Percentiles rank a stretch among this genome's conserved stretches.
Evolutionary conservation across 2,329 filamentous ascomycete genomes (phyloP).

Genomic region (Phaeoacremonium minimum): DNA sequence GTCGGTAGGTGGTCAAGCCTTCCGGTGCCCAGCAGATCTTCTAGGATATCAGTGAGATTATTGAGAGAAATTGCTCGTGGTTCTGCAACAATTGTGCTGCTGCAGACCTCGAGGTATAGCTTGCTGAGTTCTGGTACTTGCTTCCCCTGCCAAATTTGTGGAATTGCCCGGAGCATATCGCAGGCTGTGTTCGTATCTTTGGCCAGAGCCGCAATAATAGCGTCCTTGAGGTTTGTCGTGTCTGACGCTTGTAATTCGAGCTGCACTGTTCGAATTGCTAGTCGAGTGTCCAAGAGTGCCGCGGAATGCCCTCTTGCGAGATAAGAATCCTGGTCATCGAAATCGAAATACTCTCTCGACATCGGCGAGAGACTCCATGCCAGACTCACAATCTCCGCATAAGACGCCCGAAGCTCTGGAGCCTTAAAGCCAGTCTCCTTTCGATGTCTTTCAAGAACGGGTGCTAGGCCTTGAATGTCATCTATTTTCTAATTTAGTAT

Average conservation of each 20-base stretch:
- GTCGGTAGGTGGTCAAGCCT: conserved; percentile 23
- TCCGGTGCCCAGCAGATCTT: conserved; percentile 26
- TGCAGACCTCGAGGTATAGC: conserved; percentile 38
- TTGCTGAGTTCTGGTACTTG: conserved; percentile 27
- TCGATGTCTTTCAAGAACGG: too few species aligned
- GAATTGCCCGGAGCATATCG: conserved; percentile 33
- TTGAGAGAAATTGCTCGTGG: conserved; percentile 41
- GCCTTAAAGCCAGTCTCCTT: too few species aligned
- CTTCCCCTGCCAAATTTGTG: conserved; percentile 18
- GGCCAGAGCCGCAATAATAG: conserved; percentile 30
- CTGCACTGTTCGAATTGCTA: conserved; percentile 30
- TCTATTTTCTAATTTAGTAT: too few species aligned
- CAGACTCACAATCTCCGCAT: too few species aligned
- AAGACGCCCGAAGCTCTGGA: too few species aligned
- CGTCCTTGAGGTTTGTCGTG: conserved; percentile 14
- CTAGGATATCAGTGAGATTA: conserved; percentile 41
- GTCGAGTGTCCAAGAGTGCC: too few species aligned
- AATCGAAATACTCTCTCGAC: too few species aligned
- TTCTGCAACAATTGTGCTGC: conserved; percentile 32
- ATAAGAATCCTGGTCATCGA: too few species aligned
- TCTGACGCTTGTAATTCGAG: conserved; percentile 15
- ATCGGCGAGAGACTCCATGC: too few species aligned
- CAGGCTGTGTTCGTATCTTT: conserved; percentile 34
- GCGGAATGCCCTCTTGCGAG: too few species aligned
- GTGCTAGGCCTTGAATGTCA: too few species aligned